Conservation (phyloP, 805 yeast species). For the Torulaspora microellipsoides region DNA sequence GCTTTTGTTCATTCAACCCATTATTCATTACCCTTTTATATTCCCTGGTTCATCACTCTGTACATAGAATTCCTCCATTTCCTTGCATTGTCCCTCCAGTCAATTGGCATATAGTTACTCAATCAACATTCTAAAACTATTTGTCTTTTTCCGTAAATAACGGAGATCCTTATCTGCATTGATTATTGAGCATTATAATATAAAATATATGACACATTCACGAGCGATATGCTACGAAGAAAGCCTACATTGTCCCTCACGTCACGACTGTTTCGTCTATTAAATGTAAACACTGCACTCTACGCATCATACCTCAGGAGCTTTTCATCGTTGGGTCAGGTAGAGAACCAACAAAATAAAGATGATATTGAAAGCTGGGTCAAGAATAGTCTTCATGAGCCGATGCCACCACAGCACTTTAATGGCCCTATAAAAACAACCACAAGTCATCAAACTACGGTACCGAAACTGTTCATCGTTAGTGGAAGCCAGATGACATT, state of each 20-base stretch:
- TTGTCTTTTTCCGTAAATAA: no score
- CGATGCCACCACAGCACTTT: constrained; percentile 10
- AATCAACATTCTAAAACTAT: no score
- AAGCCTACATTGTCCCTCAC: constrained; percentile 7
- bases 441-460: neutral
- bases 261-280: constrained; percentile 6
- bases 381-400: constrained; percentile 12
- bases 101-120: no score
- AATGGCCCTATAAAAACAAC: neutral
- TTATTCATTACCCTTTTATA: no score
- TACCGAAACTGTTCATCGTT: neutral
- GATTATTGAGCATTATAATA: no score
- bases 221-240: constrained; percentile 14
- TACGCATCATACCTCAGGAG: constrained; percentile 2
- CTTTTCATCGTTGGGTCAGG: constrained; percentile 5
- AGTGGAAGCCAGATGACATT: neutral
- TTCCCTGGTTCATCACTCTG: no score
- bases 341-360: constrained; percentile 8
- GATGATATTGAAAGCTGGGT: constrained; percentile 19
- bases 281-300: neutral
- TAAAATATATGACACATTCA: constrained; percentile 5
- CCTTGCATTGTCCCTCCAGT: no score
- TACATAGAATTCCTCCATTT: no score
- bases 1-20: no score
- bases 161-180: no score